Evolutionary conservation across 2,329 filamentous ascomycete genomes (phyloP).

Genomic region (Fusarium humuli): DNA sequence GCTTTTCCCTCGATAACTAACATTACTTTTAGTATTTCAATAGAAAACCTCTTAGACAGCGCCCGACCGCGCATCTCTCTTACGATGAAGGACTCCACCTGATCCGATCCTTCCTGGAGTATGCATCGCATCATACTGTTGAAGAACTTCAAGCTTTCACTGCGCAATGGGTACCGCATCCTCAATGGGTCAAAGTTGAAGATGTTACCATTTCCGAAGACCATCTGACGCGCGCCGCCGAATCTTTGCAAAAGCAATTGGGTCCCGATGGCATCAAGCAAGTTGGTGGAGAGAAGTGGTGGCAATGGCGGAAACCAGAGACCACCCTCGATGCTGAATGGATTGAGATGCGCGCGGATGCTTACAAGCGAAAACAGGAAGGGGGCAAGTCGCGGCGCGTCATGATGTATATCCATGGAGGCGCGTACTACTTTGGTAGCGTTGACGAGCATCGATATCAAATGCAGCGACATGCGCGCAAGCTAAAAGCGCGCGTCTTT

Average conservation of each 20-base stretch:
- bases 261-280: conserved; percentile 78
- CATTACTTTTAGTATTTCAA: conserved; percentile 76
- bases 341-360: conserved; percentile 92
- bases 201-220: conserved; percentile 72
- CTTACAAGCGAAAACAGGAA: conserved; percentile 72
- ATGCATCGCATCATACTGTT: conserved; percentile 88
- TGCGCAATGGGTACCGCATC: conserved; percentile 88
- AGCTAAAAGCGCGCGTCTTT: conserved; percentile 89
- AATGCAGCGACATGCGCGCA: conserved; percentile 93
- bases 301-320: conserved; percentile 83
- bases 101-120: conserved; percentile 85
- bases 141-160: conserved; percentile 96
- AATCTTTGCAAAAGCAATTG: conserved; percentile 77
- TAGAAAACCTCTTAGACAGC: conserved; percentile 77
- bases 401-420: conserved; percentile 95
- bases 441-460: conserved; percentile 98
- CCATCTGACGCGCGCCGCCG: conserved; percentile 74
- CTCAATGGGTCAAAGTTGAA: conserved; percentile 87
- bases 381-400: conserved; percentile 74
- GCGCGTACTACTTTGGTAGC: conserved; percentile 95
- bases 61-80: conserved; percentile 89
- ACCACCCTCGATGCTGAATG: conserved; percentile 83
- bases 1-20: conserved; percentile 18
- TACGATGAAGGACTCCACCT: conserved; percentile 94
- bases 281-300: conserved; percentile 87